phyloP scores from a whole-genome alignment of 1,284 basidiomycete genomes.

The Ustilago cynodontis region DNA sequence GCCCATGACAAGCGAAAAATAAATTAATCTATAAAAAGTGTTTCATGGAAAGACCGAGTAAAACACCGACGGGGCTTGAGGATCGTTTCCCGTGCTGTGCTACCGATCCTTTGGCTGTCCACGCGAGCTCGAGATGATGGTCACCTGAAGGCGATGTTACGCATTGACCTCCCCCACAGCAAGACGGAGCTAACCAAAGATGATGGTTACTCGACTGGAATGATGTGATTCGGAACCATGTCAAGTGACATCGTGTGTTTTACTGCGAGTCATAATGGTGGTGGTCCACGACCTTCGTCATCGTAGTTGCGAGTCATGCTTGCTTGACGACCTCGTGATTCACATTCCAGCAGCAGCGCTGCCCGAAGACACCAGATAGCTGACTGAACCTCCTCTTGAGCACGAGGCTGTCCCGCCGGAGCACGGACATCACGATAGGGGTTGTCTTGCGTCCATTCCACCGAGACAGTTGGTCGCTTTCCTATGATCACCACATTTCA shows the following conservation, averaged over 20 bases:
- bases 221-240: not conserved
- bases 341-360: not conserved
- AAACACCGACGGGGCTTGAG: not conserved
- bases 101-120: not conserved
- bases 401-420: not conserved
- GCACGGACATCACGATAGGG: slow-evolving; percentile 8
- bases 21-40: not conserved
- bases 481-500: not conserved
- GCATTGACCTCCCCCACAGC: not conserved
- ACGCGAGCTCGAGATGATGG: not conserved
- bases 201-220: not conserved
- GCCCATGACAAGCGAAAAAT: not conserved
- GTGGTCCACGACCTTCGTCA: not conserved
- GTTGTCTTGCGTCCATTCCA: slow-evolving; percentile 14
- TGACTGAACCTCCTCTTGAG: not conserved
- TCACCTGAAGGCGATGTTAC: not conserved
- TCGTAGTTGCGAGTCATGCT: not conserved
- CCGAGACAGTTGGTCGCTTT: not conserved
- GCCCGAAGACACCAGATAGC: not conserved
- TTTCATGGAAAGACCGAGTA: not conserved
- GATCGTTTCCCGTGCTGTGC: no score
- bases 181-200: not conserved
- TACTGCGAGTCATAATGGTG: not conserved
- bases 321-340: not conserved
- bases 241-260: not conserved